phyloP scores from a whole-genome alignment of 2,329 filamentous ascomycete genomes.

The Alternaria brassicicola region DNA sequence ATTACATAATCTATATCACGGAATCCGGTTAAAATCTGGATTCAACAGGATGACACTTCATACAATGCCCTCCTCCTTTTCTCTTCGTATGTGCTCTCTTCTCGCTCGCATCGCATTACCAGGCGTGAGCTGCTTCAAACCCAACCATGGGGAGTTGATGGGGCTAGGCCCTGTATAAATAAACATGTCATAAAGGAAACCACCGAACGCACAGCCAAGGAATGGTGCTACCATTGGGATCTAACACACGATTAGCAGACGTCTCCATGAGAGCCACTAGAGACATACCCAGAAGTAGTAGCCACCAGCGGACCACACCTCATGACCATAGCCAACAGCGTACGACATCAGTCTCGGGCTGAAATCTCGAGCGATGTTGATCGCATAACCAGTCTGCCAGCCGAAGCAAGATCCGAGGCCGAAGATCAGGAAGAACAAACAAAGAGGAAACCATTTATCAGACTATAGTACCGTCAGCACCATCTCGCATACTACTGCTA shows the following conservation, averaged over 20 bases:
- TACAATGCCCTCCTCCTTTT: slow-evolving; percentile 41
- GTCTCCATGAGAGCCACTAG: background rate
- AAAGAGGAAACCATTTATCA: slow-evolving; percentile 57
- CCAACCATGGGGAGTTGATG: slow-evolving; percentile 70
- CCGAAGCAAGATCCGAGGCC: slow-evolving; percentile 75
- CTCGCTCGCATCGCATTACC: slow-evolving; percentile 28
- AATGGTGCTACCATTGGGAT: slow-evolving; percentile 77
- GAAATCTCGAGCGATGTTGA: slow-evolving; percentile 75
- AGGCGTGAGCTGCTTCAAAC: slow-evolving; percentile 60
- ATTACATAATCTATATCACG: no score
- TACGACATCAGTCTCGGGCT: slow-evolving; percentile 70
- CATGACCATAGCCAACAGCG: slow-evolving; percentile 69
- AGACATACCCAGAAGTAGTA: slow-evolving; percentile 74
- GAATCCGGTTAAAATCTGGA: no score
- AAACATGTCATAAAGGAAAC: slow-evolving; percentile 45
- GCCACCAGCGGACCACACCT: slow-evolving; percentile 70
- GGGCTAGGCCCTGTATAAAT: slow-evolving; percentile 73
- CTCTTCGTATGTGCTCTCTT: slow-evolving; percentile 29
- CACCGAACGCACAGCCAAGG: slow-evolving; percentile 54
- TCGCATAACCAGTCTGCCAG: slow-evolving; percentile 78
- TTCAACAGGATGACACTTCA: background rate
- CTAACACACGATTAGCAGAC: slow-evolving; percentile 46
- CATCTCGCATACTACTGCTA: accelerated
- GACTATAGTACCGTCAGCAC: background rate
- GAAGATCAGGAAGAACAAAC: slow-evolving; percentile 74